These are phyloP conservation scores for Trypanosoma avium DNA, from an alignment of 208 protist genomes.

Conservation along the genomic window DNA sequence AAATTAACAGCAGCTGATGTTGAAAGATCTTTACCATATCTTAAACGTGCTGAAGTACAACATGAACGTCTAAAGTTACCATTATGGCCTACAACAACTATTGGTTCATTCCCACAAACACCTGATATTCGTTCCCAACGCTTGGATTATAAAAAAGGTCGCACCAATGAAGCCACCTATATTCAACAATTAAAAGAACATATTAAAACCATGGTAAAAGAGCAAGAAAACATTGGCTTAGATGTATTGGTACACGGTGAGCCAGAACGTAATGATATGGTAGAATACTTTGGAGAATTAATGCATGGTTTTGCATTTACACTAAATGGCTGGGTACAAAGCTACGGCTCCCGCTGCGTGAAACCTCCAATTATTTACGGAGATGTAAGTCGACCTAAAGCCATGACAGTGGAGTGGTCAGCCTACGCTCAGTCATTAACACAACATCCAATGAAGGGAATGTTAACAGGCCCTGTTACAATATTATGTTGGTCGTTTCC, in stretches of 20 bases:
- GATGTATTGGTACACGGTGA: constrained; percentile 92
- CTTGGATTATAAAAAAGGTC: constrained; percentile 54
- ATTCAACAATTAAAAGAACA: constrained; percentile 67
- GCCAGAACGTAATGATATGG: constrained; percentile 91
- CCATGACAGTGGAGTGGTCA: constrained; percentile 84
- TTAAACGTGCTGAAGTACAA: constrained; percentile 41
- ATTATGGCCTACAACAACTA: constrained; percentile 88
- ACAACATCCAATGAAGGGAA: constrained; percentile 77
- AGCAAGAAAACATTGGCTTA: constrained; percentile 83
- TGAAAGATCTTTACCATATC: constrained; percentile 32
- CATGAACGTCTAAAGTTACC: constrained; percentile 55
- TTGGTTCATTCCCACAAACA: constrained; percentile 92
- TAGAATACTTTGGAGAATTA: constrained; percentile 90
- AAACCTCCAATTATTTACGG: constrained; percentile 88
- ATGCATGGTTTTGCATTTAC: constrained; percentile 86
- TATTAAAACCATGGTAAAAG: constrained; percentile 64
- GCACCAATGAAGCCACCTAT: constrained; percentile 53
- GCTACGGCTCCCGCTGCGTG: constrained; percentile 83
- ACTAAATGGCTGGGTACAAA: constrained; percentile 84
- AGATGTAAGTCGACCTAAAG: constrained; percentile 56
- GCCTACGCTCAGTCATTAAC: constrained; percentile 79
- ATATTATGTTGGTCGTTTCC: constrained; percentile 91
- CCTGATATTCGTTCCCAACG: constrained; percentile 66
- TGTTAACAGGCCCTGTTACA: constrained; percentile 91
- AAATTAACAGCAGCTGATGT: constrained; percentile 25